Conservation (phyloP, 805 yeast genomes). For the Yarrowia divulgata region DNA sequence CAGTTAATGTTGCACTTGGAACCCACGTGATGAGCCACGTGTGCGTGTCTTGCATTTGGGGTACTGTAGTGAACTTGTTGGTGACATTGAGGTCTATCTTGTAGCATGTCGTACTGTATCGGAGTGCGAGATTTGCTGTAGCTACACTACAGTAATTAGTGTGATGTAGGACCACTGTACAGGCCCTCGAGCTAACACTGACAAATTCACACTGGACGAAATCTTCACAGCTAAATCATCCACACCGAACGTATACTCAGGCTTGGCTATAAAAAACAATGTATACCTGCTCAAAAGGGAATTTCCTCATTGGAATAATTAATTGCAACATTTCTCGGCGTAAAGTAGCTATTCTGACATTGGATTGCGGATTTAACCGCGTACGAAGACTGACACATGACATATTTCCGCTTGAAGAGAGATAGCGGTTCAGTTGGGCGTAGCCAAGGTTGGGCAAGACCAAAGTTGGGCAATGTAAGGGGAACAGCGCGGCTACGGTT, state of each 20-base stretch:
- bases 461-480: constrained; percentile 5
- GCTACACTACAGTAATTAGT: no score
- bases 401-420: neutral
- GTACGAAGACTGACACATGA: constrained; percentile 1
- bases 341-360: neutral
- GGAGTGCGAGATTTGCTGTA: no score
- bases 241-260: no score
- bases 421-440: neutral
- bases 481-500: neutral
- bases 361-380: neutral
- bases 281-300: neutral
- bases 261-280: neutral
- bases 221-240: no score
- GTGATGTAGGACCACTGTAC: no score
- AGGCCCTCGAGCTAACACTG: no score
- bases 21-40: constrained; percentile 2
- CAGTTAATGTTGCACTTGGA: neutral
- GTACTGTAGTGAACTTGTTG: no score
- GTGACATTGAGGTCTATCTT: no score
- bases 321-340: constrained; percentile 26
- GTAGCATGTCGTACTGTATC: no score
- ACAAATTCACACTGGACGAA: no score
- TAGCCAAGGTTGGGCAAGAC: neutral
- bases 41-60: neutral
- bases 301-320: constrained; percentile 5